Evolutionary conservation across 164 flowering plant genomes (phyloP).

Genomic region (Umbilicus rupestris): DNA sequence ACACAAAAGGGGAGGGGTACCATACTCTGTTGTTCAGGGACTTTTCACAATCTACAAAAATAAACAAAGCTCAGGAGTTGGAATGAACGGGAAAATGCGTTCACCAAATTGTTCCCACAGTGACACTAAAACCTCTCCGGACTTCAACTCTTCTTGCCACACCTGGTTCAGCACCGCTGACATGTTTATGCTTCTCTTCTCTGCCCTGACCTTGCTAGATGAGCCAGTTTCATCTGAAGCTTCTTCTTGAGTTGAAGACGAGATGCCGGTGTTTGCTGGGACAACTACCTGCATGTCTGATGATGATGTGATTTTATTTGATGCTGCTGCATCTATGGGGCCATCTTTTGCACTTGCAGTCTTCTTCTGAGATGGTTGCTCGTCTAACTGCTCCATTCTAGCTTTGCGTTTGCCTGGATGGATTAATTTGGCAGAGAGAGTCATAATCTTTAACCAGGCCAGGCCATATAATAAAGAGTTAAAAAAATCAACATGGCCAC

Average conservation of each 20-base stretch:
- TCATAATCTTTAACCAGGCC: background rate
- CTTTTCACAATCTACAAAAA: slow-evolving; percentile 22
- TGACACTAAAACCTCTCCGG: slow-evolving; percentile 41
- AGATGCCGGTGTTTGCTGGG: too few species aligned
- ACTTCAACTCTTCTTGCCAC: slow-evolving; percentile 64
- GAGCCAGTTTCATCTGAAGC: slow-evolving; percentile 21
- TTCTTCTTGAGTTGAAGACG: slow-evolving; percentile 31
- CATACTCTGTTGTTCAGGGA: too few species aligned
- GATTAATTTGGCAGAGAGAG: background rate
- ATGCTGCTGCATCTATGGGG: slow-evolving; percentile 11
- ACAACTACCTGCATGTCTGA: slow-evolving; percentile 2
- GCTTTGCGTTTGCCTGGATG: slow-evolving; percentile 55
- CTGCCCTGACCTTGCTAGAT: slow-evolving; percentile 26
- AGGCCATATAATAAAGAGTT: too few species aligned
- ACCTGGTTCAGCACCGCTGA: slow-evolving; percentile 41
- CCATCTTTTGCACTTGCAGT: slow-evolving; percentile 38
- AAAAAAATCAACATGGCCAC: too few species aligned
- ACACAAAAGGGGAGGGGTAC: too few species aligned
- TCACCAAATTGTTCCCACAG: slow-evolving; percentile 35
- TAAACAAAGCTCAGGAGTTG: slow-evolving; percentile 35
- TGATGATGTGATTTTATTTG: background rate
- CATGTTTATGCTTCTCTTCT: slow-evolving; percentile 23
- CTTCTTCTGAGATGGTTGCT: slow-evolving; percentile 61
- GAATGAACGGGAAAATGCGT: slow-evolving; percentile 31
- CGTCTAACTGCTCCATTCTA: slow-evolving; percentile 31